These are phyloP conservation scores for Fusarium nygamai DNA, from an alignment of 2,329 filamentous ascomycete species.

Conservation along the genomic window DNA sequence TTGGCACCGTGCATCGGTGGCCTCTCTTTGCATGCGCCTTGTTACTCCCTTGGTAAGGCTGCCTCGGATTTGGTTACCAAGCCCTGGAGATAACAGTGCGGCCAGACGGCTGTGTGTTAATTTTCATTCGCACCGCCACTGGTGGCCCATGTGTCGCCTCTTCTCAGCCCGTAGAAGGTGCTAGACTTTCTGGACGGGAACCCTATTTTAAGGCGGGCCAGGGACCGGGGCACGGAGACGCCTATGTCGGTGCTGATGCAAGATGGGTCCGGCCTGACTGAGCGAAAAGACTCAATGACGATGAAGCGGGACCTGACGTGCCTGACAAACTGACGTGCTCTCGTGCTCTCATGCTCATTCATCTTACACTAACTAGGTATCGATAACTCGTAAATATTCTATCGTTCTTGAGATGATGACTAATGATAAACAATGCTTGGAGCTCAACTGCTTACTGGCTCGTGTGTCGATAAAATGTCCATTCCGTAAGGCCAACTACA, in stretches of 20 bases:
- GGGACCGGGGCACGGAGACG: slow-evolving; percentile 2
- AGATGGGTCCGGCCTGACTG: slow-evolving; percentile 10
- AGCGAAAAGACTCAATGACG: slow-evolving; percentile 24
- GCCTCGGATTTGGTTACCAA: background rate
- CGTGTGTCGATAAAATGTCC: background rate
- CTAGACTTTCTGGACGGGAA: slow-evolving; percentile 38
- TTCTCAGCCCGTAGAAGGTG: slow-evolving; percentile 42
- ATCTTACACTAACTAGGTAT: background rate
- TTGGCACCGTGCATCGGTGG: slow-evolving; percentile 36
- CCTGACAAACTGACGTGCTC: slow-evolving; percentile 15
- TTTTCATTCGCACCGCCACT: slow-evolving; percentile 38
- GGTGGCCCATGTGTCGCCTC: slow-evolving; percentile 23
- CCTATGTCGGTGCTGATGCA: slow-evolving; percentile 1
- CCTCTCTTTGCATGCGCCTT: slow-evolving; percentile 29
- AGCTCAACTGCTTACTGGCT: background rate
- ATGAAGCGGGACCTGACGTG: slow-evolving; percentile 28
- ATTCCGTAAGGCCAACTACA: background rate
- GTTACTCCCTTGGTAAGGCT: slow-evolving; percentile 20
- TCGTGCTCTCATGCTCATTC: background rate
- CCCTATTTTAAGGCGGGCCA: background rate
- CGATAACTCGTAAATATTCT: background rate
- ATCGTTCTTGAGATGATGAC: slow-evolving; percentile 26
- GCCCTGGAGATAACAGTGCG: slow-evolving; percentile 7
- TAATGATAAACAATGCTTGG: slow-evolving; percentile 12
- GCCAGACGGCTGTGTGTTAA: background rate